Evolutionary conservation across 2,329 filamentous ascomycete species (phyloP).

Genomic region (Plectosphaerella plurivora): DNA sequence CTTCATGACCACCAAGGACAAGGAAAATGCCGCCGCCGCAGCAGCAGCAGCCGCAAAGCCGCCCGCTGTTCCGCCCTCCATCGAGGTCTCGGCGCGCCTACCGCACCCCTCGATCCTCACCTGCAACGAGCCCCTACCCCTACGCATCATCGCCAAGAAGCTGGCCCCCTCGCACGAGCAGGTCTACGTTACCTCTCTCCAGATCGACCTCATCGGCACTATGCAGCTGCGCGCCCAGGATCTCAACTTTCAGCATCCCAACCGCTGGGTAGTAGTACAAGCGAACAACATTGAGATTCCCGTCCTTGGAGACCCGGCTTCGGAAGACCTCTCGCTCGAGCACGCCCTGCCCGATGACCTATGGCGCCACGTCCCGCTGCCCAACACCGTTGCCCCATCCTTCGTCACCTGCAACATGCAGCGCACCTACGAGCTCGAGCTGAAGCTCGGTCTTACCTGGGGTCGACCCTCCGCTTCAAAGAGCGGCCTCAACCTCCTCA

Average conservation of each 20-base stretch:
- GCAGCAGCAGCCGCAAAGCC: conserved; percentile 15
- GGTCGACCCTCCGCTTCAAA: conserved; percentile 42
- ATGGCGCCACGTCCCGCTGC: conserved; percentile 70
- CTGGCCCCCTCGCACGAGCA: conserved; percentile 63
- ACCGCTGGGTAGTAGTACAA: conserved; percentile 71
- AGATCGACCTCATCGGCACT: conserved; percentile 75
- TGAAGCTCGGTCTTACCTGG: conserved; percentile 74
- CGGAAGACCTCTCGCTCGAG: conserved; percentile 59
- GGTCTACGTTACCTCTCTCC: conserved; percentile 71
- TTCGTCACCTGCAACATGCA: conserved; percentile 88
- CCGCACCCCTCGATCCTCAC: conserved; percentile 86
- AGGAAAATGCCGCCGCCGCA: conserved; percentile 15
- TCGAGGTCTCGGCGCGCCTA: conserved; percentile 74
- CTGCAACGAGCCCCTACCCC: conserved; percentile 79
- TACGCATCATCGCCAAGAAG: conserved; percentile 77
- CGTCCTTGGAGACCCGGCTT: conserved; percentile 52
- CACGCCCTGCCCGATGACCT: conserved; percentile 63
- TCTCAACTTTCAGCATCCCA: conserved; percentile 63
- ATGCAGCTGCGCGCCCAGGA: conserved; percentile 79
- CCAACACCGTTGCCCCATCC: conserved; percentile 80
- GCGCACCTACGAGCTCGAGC: conserved; percentile 77
- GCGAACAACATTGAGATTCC: conserved; percentile 68
- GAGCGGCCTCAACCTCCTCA: conserved; percentile 21
- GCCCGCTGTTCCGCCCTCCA: conserved; percentile 54
- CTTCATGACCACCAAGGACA: conserved; percentile 40